These are phyloP conservation scores for Cenchrus americanus DNA, from an alignment of 176 grass and related monocot species.

Conservation along the genomic window DNA sequence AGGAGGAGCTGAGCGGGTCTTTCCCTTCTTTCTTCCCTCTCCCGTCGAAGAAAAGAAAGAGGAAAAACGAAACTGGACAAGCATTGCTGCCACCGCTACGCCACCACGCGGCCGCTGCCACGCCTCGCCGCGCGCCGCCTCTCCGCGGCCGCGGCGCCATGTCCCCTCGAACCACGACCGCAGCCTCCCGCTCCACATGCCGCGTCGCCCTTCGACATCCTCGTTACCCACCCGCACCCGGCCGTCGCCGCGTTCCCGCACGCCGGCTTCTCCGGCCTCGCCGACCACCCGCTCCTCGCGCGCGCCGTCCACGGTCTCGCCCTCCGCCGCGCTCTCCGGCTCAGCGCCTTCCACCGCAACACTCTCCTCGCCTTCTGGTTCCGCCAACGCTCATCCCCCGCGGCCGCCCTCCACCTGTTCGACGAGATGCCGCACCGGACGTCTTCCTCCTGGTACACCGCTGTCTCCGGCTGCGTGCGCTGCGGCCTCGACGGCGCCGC, in stretches of 20 bases:
- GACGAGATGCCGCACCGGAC: slow-evolving; percentile 64
- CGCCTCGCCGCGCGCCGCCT: slow-evolving; percentile 21
- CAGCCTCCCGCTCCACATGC: neutral
- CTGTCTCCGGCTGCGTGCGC: slow-evolving; percentile 62
- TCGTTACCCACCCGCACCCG: slow-evolving; percentile 57
- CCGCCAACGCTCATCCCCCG: neutral
- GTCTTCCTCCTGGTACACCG: slow-evolving; percentile 68
- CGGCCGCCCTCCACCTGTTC: slow-evolving; percentile 60
- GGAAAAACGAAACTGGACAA: neutral
- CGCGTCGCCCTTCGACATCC: slow-evolving; percentile 2
- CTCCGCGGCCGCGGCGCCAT: neutral
- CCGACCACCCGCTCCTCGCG: slow-evolving; percentile 39
- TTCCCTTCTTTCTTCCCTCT: too few species aligned
- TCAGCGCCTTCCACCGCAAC: slow-evolving; percentile 71
- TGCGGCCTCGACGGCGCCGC: slow-evolving; percentile 39
- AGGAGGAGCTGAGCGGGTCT: too few species aligned
- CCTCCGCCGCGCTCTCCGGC: slow-evolving; percentile 46
- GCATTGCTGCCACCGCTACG: neutral
- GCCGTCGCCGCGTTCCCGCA: slow-evolving; percentile 52
- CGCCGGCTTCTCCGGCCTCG: slow-evolving; percentile 58
- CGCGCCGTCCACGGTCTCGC: slow-evolving; percentile 54
- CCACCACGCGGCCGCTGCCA: neutral
- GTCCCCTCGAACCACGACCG: neutral
- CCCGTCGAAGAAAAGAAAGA: too few species aligned
- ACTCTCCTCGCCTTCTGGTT: slow-evolving; percentile 77